A percentile compares a stretch with the other conserved stretches of the same genome.
These are phyloP conservation scores for Arctium minus DNA, from an alignment of 129 eudicot species.

Conservation along the genomic window DNA sequence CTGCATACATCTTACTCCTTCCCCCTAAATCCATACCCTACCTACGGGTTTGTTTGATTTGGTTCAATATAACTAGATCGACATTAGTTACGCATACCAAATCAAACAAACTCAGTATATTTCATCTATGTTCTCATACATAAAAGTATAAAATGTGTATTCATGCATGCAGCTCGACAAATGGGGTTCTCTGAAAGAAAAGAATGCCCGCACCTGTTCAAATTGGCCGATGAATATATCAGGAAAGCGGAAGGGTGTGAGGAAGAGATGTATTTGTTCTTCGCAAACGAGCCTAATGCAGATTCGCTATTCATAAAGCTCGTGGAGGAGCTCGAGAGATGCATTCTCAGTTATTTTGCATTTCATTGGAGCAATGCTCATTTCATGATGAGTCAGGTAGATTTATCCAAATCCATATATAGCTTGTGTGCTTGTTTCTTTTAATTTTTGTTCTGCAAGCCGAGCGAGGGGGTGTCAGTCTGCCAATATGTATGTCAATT, in stretches of 20 bases:
- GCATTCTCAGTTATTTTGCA: slow-evolving; percentile 92
- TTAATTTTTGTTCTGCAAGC: no score
- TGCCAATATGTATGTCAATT: background rate
- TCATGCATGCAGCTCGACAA: slow-evolving; percentile 74
- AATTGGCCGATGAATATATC: slow-evolving; percentile 69
- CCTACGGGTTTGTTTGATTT: background rate
- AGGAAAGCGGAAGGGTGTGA: slow-evolving; percentile 75
- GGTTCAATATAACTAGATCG: background rate
- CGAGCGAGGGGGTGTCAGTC: background rate
- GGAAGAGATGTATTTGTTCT: slow-evolving; percentile 66
- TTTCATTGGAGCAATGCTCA: slow-evolving; percentile 89
- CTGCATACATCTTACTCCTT: background rate
- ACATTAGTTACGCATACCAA: background rate
- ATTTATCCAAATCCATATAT: background rate
- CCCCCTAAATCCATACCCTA: background rate
- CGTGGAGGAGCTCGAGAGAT: slow-evolving; percentile 91
- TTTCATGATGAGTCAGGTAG: slow-evolving; percentile 75
- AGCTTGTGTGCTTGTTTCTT: background rate
- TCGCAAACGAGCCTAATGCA: slow-evolving; percentile 59
- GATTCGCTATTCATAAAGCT: slow-evolving; percentile 91
- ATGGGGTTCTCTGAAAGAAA: slow-evolving; percentile 64
- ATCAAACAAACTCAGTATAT: background rate
- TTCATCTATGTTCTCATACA: background rate
- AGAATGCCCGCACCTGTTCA: slow-evolving; percentile 69
- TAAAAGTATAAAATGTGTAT: background rate